Evolutionary conservation across 1,284 basidiomycete genomes (phyloP).

Genomic region (Austroboletus rostrupii): DNA sequence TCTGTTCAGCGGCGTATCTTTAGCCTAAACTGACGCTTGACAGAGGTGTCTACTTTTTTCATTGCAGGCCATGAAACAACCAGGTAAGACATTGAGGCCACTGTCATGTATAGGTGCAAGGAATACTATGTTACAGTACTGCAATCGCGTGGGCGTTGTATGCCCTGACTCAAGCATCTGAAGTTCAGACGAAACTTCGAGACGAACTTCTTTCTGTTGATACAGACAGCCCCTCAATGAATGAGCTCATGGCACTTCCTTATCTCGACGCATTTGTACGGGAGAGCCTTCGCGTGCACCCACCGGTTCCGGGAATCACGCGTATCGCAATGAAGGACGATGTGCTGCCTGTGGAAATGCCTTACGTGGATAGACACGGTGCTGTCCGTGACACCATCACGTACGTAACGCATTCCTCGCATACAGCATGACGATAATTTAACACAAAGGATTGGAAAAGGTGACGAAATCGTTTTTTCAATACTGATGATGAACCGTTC

Average conservation of each 20-base stretch:
- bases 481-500: constrained; percentile 38
- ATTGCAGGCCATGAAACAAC: constrained; percentile 79
- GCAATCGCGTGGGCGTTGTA: constrained; percentile 61
- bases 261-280: constrained; percentile 64
- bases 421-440: neutral
- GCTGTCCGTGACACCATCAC: constrained; percentile 26
- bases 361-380: constrained; percentile 41
- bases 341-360: constrained; percentile 50
- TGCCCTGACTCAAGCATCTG: constrained; percentile 51
- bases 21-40: no score
- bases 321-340: constrained; percentile 53
- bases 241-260: constrained; percentile 51
- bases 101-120: neutral
- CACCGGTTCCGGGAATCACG: constrained; percentile 54
- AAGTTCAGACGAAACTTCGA: constrained; percentile 64
- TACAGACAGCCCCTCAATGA: constrained; percentile 54
- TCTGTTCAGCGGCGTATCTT: constrained; percentile 11
- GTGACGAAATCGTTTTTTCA: constrained; percentile 36
- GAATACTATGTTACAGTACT: constrained; percentile 33
- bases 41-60: constrained; percentile 38
- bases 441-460: constrained; percentile 32
- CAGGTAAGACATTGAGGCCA: constrained; percentile 35
- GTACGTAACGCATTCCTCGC: constrained; percentile 5
- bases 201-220: constrained; percentile 53
- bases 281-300: constrained; percentile 63